These are phyloP conservation scores for Alternaria burnsii DNA, from an alignment of 2,329 filamentous ascomycete genomes.

Conservation along the genomic window DNA sequence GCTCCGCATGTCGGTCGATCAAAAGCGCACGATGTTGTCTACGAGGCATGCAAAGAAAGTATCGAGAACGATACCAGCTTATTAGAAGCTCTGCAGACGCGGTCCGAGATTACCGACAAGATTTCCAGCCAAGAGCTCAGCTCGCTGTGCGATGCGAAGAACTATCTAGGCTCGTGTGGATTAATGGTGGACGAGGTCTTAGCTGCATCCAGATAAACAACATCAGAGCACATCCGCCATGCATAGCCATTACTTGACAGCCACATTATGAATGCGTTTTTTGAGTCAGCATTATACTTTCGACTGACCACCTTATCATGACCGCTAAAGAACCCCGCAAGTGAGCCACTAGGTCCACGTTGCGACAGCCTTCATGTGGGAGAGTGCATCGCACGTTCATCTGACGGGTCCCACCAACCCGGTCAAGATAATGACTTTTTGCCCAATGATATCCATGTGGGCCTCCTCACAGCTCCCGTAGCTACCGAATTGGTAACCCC, in stretches of 20 bases:
- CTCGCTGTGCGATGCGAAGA: constrained; percentile 64
- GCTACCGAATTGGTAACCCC: constrained; percentile 34
- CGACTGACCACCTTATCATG: constrained; percentile 1
- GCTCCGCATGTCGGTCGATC: constrained; percentile 63
- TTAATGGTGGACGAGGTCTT: constrained; percentile 49
- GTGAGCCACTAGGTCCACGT: constrained; percentile 17
- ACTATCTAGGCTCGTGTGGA: constrained; percentile 53
- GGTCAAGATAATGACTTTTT: constrained; percentile 14
- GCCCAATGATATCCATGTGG: constrained; percentile 15
- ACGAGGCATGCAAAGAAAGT: constrained; percentile 61
- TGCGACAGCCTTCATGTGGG: constrained; percentile 13
- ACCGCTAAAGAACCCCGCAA: constrained; percentile 18
- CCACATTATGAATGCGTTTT: constrained; percentile 2
- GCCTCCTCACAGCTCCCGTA: constrained; percentile 24
- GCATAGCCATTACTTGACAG: not conserved
- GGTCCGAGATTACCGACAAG: constrained; percentile 54
- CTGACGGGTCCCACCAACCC: constrained; percentile 30
- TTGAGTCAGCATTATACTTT: constrained; percentile 16
- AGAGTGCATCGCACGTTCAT: constrained; percentile 1
- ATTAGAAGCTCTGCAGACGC: constrained; percentile 54
- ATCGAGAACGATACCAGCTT: constrained; percentile 57
- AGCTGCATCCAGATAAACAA: constrained; percentile 37
- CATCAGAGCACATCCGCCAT: not conserved
- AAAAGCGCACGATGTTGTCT: constrained; percentile 65
- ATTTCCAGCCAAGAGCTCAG: constrained; percentile 59